Conservation (phyloP, 225 moss, liverwort and hornwort genomes). For the Thuidium tamariscinum region DNA sequence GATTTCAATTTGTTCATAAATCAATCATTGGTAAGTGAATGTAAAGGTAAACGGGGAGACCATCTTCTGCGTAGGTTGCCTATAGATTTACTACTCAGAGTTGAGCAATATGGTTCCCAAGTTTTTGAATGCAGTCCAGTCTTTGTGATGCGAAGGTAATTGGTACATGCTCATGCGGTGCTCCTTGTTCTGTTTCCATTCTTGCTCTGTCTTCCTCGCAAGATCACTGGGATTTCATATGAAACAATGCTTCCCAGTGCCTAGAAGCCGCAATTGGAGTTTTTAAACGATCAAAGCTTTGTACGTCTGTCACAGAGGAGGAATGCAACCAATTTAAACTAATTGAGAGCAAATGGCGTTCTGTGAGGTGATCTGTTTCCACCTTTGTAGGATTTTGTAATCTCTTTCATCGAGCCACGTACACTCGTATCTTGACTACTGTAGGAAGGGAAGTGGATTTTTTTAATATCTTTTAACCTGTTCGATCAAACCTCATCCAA, state of each 20-base stretch:
- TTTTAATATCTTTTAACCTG: no score
- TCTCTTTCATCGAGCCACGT: no score
- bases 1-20: conserved; percentile 21
- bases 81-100: not conserved
- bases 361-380: no score
- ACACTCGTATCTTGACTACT: no score
- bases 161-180: not conserved
- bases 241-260: not conserved
- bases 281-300: not conserved
- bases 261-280: not conserved
- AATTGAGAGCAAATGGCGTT: no score
- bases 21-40: conserved; percentile 18
- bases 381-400: no score
- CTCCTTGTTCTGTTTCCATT: not conserved
- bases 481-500: no score
- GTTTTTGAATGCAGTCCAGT: not conserved
- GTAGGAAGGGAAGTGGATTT: no score
- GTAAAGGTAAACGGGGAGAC: conserved; percentile 12
- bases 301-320: not conserved
- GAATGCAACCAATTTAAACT: not conserved
- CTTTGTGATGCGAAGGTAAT: not conserved
- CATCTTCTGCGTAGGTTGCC: not conserved
- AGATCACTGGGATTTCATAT: not conserved
- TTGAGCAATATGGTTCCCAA: not conserved
- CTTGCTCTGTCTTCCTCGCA: not conserved